Evolutionary conservation across 164 flowering plant genomes (phyloP), one percentile per base, ranked within the genome.

Genomic region (Vitis riparia): DNA sequence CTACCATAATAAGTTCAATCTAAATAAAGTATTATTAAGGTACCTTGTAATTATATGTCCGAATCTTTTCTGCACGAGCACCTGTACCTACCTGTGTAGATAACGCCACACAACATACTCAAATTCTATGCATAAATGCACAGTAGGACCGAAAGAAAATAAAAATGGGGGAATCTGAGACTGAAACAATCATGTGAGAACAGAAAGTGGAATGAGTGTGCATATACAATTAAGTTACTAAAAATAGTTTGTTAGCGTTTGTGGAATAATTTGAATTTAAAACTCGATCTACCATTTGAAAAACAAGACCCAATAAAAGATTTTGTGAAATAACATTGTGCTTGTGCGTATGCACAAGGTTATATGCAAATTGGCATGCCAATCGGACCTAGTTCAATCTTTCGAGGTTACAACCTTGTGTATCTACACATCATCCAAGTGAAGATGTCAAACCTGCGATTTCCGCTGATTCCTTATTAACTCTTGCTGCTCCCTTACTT

Each of bases 41-140:
- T 77, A 95, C 99, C 97, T 95, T 95, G 80, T 81, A 95, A 81
- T 95, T 95, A 79, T 95, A 92, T 32, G 99, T 95, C 53, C 99
- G 81, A 68, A 95, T 95, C 81, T 93, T 93, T 75, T 95, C 98
- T 51, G 99, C 71, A 73, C 99, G 96, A 76, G 97, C 85, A 73
- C 99, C 99, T 16, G 97, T 90, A 59, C 98, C 99, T 78, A 95
- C 91, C 94, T 90, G 84, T 23, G 63, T 11, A 11, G 11, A 63
- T 14, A 7, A 15, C 5, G 17, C 17, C 15, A 14, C 19, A 57
- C 60, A 16, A 57, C 17, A 57, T 3, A 8, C 17, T 57, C 60
- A 57, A 5, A 15, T 9, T 9, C 9, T 9, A 17, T 17, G 60
- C 60, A 57, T 15, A 17, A 17, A 57, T 3, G 19, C 23, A 57